Evolutionary conservation across 2,329 filamentous ascomycete species (phyloP), one percentile per base, ranked within the genome.

Genomic region (Ophiostoma populinum): DNA sequence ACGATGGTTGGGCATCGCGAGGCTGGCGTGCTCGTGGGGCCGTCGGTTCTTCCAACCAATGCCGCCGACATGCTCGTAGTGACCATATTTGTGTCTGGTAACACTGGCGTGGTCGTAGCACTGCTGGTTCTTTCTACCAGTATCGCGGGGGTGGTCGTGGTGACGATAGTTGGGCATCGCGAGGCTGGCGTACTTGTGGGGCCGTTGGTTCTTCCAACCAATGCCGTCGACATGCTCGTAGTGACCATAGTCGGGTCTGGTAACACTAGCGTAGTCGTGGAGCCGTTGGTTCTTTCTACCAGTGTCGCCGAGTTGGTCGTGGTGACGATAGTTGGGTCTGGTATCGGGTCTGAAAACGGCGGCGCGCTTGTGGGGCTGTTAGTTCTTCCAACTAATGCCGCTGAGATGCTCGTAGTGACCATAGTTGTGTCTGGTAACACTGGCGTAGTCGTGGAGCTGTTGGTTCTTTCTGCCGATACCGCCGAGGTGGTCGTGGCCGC

Each of bases 311-410:
- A 10, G 8, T 28, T 13, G 9, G 27, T 21, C 22, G 24, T 27
- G 29, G 8, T 20, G 7, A 30, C 43, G 8, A 46, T 49, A 27
- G 50, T n/a, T n/a, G n/a, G n/a, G n/a, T n/a, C n/a, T n/a, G n/a
- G n/a, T n/a, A n/a, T n/a, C n/a, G n/a, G n/a, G n/a, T n/a, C n/a
- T n/a, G n/a, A n/a, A n/a, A n/a, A n/a, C n/a, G n/a, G n/a, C n/a
- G n/a, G n/a, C n/a, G n/a, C n/a, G n/a, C n/a, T n/a, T n/a, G n/a
- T n/a, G n/a, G n/a, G n/a, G n/a, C n/a, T n/a, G n/a, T n/a, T n/a
- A n/a, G n/a, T n/a, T n/a, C n/a, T n/a, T n/a, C n/a, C n/a, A n/a
- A n/a, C n/a, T n/a, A n/a, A n/a, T n/a, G n/a, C n/a, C n/a, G n/a
- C n/a, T n/a, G n/a, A n/a, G n/a, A n/a, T n/a, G n/a, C n/a, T n/a